Evolutionary conservation across 495 filamentous ascomycete genomes (phyloP).

Genomic region (Aspergillus biplanus): DNA sequence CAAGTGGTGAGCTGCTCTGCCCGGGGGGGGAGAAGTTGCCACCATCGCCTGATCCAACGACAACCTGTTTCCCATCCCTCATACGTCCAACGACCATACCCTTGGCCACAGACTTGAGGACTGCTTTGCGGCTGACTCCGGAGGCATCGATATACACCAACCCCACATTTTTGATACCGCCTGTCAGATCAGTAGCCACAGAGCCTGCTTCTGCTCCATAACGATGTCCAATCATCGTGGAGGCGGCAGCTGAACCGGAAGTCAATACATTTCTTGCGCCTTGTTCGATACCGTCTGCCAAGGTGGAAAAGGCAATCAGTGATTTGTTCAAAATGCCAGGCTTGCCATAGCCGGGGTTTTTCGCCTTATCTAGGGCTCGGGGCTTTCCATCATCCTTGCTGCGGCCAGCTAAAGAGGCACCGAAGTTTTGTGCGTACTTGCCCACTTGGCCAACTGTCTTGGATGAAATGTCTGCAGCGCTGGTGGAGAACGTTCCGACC

Average conservation of each 20-base stretch:
- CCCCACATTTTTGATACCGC: constrained; percentile 92
- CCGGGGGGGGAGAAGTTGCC: constrained; percentile 49
- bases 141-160: constrained; percentile 97
- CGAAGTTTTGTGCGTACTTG: constrained; percentile 83
- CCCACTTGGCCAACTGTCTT: constrained; percentile 85
- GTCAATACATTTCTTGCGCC: constrained; percentile 74
- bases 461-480: constrained; percentile 76
- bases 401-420: constrained; percentile 67
- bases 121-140: constrained; percentile 83
- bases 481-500: constrained; percentile 76
- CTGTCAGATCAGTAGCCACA: constrained; percentile 71
- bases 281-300: constrained; percentile 91
- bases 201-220: constrained; percentile 84
- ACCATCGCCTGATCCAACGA: constrained; percentile 83
- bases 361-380: constrained; percentile 60
- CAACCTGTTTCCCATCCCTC: constrained; percentile 76
- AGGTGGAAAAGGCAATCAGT: constrained; percentile 93
- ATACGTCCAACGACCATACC: constrained; percentile 97
- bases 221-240: constrained; percentile 77
- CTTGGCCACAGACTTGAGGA: constrained; percentile 92
- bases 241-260: constrained; percentile 74
- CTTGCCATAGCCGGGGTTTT: constrained; percentile 66
- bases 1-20: constrained; percentile 17
- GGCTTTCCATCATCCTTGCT: constrained; percentile 59
- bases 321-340: constrained; percentile 93